These are phyloP conservation scores for Talaromyces sp. DNA, from an alignment of 2,329 filamentous ascomycete species.

Conservation along the genomic window DNA sequence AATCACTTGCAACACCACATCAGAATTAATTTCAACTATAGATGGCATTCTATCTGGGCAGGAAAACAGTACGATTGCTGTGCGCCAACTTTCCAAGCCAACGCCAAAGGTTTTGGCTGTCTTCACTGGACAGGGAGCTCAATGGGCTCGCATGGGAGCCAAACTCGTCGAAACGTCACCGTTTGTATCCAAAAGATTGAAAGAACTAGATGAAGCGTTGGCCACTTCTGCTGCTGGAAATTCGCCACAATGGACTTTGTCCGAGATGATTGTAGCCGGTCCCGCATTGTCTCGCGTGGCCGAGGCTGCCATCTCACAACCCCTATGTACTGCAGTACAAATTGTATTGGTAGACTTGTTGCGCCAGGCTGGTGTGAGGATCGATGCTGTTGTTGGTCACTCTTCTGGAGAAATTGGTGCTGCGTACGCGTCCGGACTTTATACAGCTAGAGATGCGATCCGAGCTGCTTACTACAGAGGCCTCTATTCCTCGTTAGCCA, in stretches of 20 bases:
- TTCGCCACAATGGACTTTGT: not conserved
- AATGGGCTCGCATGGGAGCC: constrained; percentile 24
- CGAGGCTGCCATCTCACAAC: constrained; percentile 15
- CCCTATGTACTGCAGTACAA: constrained; percentile 17
- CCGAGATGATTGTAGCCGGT: constrained; percentile 8
- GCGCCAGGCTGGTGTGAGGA: constrained; percentile 21
- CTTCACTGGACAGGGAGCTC: constrained; percentile 30
- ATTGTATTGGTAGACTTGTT: constrained; percentile 15
- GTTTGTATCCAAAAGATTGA: not conserved
- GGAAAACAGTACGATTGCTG: not conserved
- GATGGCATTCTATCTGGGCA: not conserved
- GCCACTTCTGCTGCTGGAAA: too few species aligned
- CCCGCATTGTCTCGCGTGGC: constrained; percentile 11
- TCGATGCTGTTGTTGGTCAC: constrained; percentile 38
- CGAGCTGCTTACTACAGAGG: constrained; percentile 37
- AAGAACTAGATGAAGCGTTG: too few species aligned
- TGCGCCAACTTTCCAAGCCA: too few species aligned
- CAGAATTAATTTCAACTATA: too few species aligned
- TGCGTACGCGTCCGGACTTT: constrained; percentile 40
- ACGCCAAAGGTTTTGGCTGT: constrained; percentile 13
- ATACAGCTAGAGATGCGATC: constrained; percentile 34
- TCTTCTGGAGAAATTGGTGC: constrained; percentile 37
- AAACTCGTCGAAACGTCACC: constrained; percentile 15
- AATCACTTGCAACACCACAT: too few species aligned
- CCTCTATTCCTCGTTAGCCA: constrained; percentile 11